A percentile compares a stretch with the other conserved stretches of the same genome.
Evolutionary conservation across 371 early-diverging fungal genomes (phyloP).

Genomic region (Sporodiniella umbellata): DNA sequence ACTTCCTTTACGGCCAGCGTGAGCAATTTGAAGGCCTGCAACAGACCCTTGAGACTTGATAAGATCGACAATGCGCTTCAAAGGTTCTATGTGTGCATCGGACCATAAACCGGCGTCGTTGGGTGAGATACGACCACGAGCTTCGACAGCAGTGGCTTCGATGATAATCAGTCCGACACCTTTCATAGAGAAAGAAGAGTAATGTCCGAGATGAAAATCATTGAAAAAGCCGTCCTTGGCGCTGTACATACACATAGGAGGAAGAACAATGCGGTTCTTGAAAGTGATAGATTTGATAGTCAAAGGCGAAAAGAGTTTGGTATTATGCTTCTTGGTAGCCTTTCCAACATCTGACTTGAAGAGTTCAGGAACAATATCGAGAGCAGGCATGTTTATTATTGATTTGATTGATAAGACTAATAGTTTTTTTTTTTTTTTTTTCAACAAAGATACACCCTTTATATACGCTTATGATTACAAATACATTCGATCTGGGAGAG

Average conservation of each 20-base stretch:
- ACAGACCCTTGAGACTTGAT: conserved; percentile 60
- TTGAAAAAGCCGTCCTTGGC: conserved; percentile 17
- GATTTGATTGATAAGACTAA: too few species aligned
- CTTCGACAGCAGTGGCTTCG: conserved; percentile 77
- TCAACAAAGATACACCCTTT: too few species aligned
- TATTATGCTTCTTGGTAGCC: too few species aligned
- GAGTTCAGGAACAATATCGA: too few species aligned
- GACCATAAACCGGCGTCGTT: conserved; percentile 73
- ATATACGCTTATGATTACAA: too few species aligned
- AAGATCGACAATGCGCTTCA: conserved; percentile 61
- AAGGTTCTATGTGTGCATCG: conserved; percentile 66
- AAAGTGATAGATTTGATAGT: conserved; percentile 49
- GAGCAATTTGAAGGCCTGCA: conserved; percentile 76
- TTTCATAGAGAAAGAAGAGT: conserved; percentile 66
- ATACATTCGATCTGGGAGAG: too few species aligned
- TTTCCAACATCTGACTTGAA: too few species aligned
- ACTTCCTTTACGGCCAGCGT: conserved; percentile 87
- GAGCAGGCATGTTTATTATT: too few species aligned
- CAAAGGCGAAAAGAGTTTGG: conserved; percentile 68
- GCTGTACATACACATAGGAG: conserved; percentile 76
- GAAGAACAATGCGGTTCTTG: conserved; percentile 73
- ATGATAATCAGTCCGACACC: conserved; percentile 75
- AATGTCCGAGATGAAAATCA: conserved; percentile 64
- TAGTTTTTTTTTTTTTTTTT: too few species aligned
- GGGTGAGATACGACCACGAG: conserved; percentile 79